Conservation (phyloP, 2,329 filamentous ascomycete species). For the Colletotrichum costaricense region DNA sequence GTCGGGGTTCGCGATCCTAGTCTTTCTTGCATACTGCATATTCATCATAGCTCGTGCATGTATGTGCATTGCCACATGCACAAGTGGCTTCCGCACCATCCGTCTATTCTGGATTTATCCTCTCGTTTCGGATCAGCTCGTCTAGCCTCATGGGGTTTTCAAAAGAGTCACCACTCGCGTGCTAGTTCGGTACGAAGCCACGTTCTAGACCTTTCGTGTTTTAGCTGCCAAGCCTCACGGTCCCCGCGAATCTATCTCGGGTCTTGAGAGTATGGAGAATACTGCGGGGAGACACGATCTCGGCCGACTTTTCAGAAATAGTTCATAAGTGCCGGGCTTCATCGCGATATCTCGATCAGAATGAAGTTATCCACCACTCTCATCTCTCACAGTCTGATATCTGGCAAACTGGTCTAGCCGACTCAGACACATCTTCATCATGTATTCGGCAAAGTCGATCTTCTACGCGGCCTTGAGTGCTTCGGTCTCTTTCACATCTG, state of each 20-base stretch:
- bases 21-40: neutral
- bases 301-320: neutral
- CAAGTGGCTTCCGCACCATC: neutral
- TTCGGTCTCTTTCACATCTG: neutral
- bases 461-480: conserved; percentile 16
- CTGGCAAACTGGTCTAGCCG: neutral
- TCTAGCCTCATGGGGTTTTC: neutral
- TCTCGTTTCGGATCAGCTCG: neutral
- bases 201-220: conserved; percentile 11
- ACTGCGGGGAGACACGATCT: neutral
- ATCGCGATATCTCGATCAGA: neutral
- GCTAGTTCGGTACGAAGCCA: neutral
- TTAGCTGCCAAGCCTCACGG: neutral
- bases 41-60: neutral
- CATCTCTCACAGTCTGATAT: neutral
- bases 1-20: neutral
- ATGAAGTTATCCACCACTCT: neutral
- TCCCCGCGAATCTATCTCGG: neutral
- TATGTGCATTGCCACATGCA: conserved; percentile 17
- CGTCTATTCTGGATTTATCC: neutral
- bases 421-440: neutral
- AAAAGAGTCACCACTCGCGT: conserved; percentile 15
- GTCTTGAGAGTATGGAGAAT: neutral
- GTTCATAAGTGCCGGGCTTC: conserved; percentile 5
- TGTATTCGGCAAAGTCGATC: conserved; percentile 9